phyloP scores from a whole-genome alignment of 2,329 filamentous ascomycete species.

The Didymella sp. region DNA sequence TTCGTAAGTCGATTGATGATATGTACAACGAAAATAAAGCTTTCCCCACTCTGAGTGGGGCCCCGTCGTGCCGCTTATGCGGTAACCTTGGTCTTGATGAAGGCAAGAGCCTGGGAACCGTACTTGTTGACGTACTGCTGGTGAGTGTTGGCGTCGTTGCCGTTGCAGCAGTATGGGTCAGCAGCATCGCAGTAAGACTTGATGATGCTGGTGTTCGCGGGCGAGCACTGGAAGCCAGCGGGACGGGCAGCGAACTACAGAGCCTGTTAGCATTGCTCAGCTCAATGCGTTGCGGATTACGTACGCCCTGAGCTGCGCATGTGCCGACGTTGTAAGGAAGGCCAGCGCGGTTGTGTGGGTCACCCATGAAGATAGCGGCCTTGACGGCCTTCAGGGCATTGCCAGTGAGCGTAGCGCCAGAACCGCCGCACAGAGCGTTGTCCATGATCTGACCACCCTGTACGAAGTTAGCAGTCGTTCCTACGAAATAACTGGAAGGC shows the following conservation, averaged over 20 bases:
- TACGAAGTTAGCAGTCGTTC: slow-evolving; percentile 13
- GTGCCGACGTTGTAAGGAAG: slow-evolving; percentile 68
- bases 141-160: slow-evolving; percentile 65
- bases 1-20: slow-evolving; percentile 3
- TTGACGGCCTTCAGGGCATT: slow-evolving; percentile 64
- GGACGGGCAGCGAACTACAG: slow-evolving; percentile 67
- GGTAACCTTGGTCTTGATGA: slow-evolving; percentile 63
- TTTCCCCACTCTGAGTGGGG: background rate
- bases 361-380: slow-evolving; percentile 70
- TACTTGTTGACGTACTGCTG: slow-evolving; percentile 69
- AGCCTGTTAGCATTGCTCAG: slow-evolving; percentile 7
- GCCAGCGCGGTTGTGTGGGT: slow-evolving; percentile 64
- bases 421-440: slow-evolving; percentile 66
- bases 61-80: slow-evolving; percentile 26
- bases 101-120: slow-evolving; percentile 64
- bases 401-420: slow-evolving; percentile 55
- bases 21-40: slow-evolving; percentile 12
- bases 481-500: background rate
- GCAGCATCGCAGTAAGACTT: slow-evolving; percentile 70
- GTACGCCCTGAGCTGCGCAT: slow-evolving; percentile 65
- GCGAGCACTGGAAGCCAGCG: slow-evolving; percentile 62
- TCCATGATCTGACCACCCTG: slow-evolving; percentile 69
- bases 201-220: slow-evolving; percentile 61
- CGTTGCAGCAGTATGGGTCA: slow-evolving; percentile 72
- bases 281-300: slow-evolving; percentile 31